These are phyloP conservation scores for Cyberlindnera bimundalis DNA, from an alignment of 805 yeast genomes.

Conservation along the genomic window DNA sequence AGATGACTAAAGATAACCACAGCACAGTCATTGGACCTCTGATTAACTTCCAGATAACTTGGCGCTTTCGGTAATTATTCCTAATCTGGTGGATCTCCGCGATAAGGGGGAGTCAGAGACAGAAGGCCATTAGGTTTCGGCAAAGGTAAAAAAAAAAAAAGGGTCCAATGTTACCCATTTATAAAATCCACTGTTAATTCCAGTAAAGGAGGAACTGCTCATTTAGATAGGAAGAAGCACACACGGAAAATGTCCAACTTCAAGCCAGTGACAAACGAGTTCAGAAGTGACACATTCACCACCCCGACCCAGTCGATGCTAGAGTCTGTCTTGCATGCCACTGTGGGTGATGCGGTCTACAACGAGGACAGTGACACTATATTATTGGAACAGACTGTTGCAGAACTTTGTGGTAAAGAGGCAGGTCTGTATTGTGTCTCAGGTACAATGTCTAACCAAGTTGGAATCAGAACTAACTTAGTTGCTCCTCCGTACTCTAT, in stretches of 20 bases:
- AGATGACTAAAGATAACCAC: no score
- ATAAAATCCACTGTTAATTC: no score
- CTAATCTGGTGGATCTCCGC: no score
- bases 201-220: no score
- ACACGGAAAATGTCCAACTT: neutral
- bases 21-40: no score
- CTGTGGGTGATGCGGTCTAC: slow-evolving; percentile 86
- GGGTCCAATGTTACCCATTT: no score
- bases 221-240: no score
- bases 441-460: slow-evolving; percentile 89
- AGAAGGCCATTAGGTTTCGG: no score
- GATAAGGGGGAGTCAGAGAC: no score
- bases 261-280: slow-evolving; percentile 37
- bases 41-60: no score
- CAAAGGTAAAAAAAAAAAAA: no score
- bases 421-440: slow-evolving; percentile 82
- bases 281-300: slow-evolving; percentile 85
- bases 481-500: slow-evolving; percentile 81
- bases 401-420: slow-evolving; percentile 70
- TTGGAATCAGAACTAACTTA: slow-evolving; percentile 76
- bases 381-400: slow-evolving; percentile 60
- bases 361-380: slow-evolving; percentile 74
- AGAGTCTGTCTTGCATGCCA: slow-evolving; percentile 50
- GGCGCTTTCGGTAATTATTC: no score
- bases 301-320: slow-evolving; percentile 79